Base-by-base conservation (phyloP, 1,139 yeast genomes). In the Hyphopichia khmerensis region DNA sequence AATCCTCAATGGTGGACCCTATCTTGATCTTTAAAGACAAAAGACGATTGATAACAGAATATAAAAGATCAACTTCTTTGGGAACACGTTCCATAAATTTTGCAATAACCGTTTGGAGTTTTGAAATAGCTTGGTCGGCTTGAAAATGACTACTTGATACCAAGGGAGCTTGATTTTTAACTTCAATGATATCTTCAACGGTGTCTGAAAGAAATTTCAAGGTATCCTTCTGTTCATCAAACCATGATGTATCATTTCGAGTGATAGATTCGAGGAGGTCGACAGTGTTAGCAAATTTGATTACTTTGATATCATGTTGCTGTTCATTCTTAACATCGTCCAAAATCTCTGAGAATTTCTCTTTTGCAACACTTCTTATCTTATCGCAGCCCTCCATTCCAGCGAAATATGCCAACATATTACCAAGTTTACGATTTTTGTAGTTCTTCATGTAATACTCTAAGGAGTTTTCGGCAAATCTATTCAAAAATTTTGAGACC, bases 401-500 rank as follows among this genome's bases (percentile, higher is more conserved):
- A 8, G 84, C 77, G 55, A 87, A 82, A 42, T 79, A 80, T 0
- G 88, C 82, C 62, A 75, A 77, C 75, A 70, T 81, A 47, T 69
- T 72, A 4, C 96, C 96, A 53, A 83, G 69, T 40, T 80, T 79
- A 45, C 96, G 75, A 44, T 82, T 82, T 36, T 80, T 77, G 59
- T 86, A 76, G 53, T 86, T 84, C 17, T 78, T 78, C 38, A 79
- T 67, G 64, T 87, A 90, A 57, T 84, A 89, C 33, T 80, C 81
- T 46, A 84, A 72, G 3, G 95, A 79, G 49, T 91, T 87, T 26
- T 76, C 80, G 2, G 95, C 81, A 62, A 91, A 93, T 46, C 96
- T 72, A 60, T 90, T 83, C 65, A 93, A 71, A 56, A 87, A 95
- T 57, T 86, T 87, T 4, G 96, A 93, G 40, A 93, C 80, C 3